Conservation (phyloP, 208 protist genomes). For the Blastocrithidia nonstop region DNA sequence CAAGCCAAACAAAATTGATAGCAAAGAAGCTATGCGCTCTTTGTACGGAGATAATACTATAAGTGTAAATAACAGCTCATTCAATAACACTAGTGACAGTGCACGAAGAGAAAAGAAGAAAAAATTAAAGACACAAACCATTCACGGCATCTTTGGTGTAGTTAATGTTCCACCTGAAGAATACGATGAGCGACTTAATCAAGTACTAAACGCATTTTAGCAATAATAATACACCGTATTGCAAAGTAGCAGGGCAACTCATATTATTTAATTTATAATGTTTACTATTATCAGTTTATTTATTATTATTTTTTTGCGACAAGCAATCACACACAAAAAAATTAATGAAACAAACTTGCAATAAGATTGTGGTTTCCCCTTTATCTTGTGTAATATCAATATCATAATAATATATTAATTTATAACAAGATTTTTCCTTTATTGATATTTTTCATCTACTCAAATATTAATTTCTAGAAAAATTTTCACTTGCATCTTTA, state of each 20-base stretch:
- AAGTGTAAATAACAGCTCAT: background rate
- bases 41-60: conserved; percentile 15
- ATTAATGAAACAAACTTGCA: conserved; percentile 1
- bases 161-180: conserved; percentile 57
- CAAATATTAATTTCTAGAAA: too few species aligned
- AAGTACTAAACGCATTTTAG: conserved; percentile 31
- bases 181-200: conserved; percentile 24
- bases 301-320: conserved; percentile 5
- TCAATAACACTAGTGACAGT: background rate
- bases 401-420: too few species aligned
- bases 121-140: conserved; percentile 4
- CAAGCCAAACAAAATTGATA: conserved; percentile 8
- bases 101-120: background rate
- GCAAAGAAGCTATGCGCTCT: conserved; percentile 20
- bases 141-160: conserved; percentile 58
- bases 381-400: too few species aligned
- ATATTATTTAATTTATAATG: background rate
- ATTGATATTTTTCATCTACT: too few species aligned
- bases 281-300: conserved; percentile 5
- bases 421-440: too few species aligned
- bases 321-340: too few species aligned
- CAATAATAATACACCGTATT: background rate
- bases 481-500: too few species aligned
- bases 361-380: too few species aligned
- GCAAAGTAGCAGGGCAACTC: too few species aligned